Evolutionary conservation across 345 rosid species (phyloP), one percentile per base, ranked within the genome.

Genomic region (Gossypium mustelinum): DNA sequence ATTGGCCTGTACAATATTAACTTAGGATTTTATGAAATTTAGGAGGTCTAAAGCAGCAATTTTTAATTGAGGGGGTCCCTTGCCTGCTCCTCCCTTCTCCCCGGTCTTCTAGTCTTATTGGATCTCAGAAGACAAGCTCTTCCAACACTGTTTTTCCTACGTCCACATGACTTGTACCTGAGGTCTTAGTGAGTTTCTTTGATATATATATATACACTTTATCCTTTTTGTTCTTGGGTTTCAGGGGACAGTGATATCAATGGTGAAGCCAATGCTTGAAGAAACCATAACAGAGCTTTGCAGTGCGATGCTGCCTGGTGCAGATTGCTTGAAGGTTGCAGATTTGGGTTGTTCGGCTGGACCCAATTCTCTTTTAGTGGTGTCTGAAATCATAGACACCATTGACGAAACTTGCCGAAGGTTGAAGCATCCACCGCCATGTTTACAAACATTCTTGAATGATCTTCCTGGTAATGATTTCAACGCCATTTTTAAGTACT

Each of bases 291-390:
- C 4, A 47, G 75, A 76, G 20, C 34, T 78, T 16, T 78, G 55
- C 22, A 5, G 11, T 67, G 57, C 59, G 2, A 13, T 29, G 24
- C 11, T 7, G 0, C 79, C 77, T 34, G 41, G 41, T 48, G 6
- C 6, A 10, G 78, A 73, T 20, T 67, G 75, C 69, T 22, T 82
- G 22, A 75, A 11, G 13, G 66, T 79, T 27, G 78, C 72, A 2
- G 82, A 81, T 68, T 57, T 81, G 55, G 84, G 84, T 11, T 79
- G 82, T 54, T 82, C 82, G 12, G 8, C 78, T 10, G 80, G 84
- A 18, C 74, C 80, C 5, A 79, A 82, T 44, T 50, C 74, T 0
- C 67, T 79, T 13, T 54, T 64, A 2, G 68, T 70, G 17, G 44
- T 73, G 2, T 76, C 76, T 6, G 60, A 76, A 24, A 50, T 76